These are phyloP conservation scores for Simmondsia chinensis DNA, from an alignment of 148 eudicot genomes.

Conservation along the genomic window DNA sequence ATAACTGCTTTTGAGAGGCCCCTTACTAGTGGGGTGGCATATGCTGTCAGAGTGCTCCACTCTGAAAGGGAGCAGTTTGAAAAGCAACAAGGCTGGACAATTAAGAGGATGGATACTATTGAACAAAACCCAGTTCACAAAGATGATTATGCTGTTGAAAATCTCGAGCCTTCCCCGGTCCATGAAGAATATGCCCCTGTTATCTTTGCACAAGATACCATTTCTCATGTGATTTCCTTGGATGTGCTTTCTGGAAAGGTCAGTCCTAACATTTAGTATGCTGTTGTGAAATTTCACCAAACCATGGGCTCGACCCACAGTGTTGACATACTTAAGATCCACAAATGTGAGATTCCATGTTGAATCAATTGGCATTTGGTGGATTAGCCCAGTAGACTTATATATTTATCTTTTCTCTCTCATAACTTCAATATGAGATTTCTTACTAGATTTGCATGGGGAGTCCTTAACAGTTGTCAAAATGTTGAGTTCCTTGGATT, in stretches of 20 bases:
- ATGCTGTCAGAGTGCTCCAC: slow-evolving; percentile 93
- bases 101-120: slow-evolving; percentile 65
- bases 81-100: slow-evolving; percentile 80
- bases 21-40: slow-evolving; percentile 93
- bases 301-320: no score
- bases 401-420: no score
- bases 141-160: slow-evolving; percentile 54
- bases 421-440: no score
- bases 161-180: slow-evolving; percentile 64
- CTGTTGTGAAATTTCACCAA: no score
- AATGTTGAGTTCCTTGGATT: no score
- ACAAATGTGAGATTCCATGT: no score
- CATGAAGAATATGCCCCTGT: slow-evolving; percentile 97
- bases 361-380: no score
- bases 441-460: no score
- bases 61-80: slow-evolving; percentile 85
- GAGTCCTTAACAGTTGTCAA: no score
- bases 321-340: no score
- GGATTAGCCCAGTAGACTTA: no score
- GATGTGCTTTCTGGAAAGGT: slow-evolving; percentile 95
- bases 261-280: slow-evolving; percentile 4
- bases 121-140: slow-evolving; percentile 67
- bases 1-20: slow-evolving; percentile 98
- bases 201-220: slow-evolving; percentile 89
- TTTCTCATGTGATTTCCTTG: slow-evolving; percentile 72